These are phyloP conservation scores for Arachis hypogaea DNA, from an alignment of 306 rosid species.

Conservation along the genomic window DNA sequence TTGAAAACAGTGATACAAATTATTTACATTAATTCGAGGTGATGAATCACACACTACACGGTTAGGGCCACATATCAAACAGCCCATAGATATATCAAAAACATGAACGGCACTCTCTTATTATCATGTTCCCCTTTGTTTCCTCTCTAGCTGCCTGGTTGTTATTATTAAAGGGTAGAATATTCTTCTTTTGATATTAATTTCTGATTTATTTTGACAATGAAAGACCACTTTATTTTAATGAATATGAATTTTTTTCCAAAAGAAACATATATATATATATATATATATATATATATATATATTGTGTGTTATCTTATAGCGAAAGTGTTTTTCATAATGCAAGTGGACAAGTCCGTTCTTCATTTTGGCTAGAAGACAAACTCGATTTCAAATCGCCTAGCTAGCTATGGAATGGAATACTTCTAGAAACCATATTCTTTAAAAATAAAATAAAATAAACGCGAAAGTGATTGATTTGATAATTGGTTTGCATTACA, in stretches of 20 bases:
- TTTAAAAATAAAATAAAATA: no score
- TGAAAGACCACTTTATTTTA: neutral
- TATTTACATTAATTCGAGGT: no score
- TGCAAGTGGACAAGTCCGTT: neutral
- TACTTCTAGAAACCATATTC: conserved; percentile 27
- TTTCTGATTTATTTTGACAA: neutral
- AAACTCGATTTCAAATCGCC: conserved; percentile 5
- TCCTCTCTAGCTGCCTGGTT: neutral
- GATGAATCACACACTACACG: neutral
- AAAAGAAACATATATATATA: no score
- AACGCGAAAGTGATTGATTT: neutral
- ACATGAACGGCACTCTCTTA: neutral
- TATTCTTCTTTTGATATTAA: neutral
- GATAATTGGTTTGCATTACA: no score
- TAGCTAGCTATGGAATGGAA: conserved; percentile 1
- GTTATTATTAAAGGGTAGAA: neutral
- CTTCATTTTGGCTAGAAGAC: conserved; percentile 26
- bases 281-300: no score
- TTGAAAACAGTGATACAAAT: no score
- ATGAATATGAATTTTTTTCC: neutral
- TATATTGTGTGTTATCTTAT: no score
- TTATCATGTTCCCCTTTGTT: neutral
- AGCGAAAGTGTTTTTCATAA: neutral
- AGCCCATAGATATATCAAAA: conserved; percentile 30
- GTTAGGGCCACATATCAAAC: neutral